Evolutionary conservation across 768 basidiomycete genomes (phyloP), one percentile per base, ranked within the genome.

Genomic region (Neoboletus brunneissimus): DNA sequence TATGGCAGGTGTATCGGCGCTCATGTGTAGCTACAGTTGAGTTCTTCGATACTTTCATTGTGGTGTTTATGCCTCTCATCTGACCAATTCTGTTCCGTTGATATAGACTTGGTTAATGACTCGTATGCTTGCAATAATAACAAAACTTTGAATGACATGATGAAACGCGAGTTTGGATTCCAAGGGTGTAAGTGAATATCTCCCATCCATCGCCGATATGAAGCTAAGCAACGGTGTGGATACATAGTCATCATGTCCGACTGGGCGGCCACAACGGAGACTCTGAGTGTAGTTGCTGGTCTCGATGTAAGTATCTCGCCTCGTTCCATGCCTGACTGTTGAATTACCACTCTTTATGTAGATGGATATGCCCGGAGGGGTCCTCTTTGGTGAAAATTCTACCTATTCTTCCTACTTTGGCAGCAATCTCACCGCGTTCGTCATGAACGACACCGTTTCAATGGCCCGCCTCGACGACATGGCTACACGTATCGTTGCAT

Each of bases 401-500:
- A 22, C 41, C 41, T 23, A 25, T 18, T 44, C 43, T 6, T 31
- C 44, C 25, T 27, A 11, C 18, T 45, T 45, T 54, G 90, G 90
- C 4, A 69, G 72, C 34, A 79, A 79, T 51, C 73, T 91, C 9
- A 81, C 83, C 1, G 65, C 74, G 25, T 27, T 18, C 25, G 25
- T 45, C 25, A 45, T 5, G 44, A 27, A 45, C 11, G 25, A 45
- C 25, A 73, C 78, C 34, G 85, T 93, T 6, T 72, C 84, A 0
- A 70, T 79, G 61, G 66, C 78, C 20, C 80, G 86, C 35, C 73
- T 88, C n/a, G 79, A 84, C 64, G 84, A 91, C 67, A 80, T 89
- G 79, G 88, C 88, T 1, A 81, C 81, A 3, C 82, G 89, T 20
- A 85, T 90, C 54, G 67, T 90, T 9, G 86, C 87, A 18, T 79